Evolutionary conservation across 2,329 filamentous ascomycete species (phyloP).

Genomic region (Rutstroemia sydowiana): DNA sequence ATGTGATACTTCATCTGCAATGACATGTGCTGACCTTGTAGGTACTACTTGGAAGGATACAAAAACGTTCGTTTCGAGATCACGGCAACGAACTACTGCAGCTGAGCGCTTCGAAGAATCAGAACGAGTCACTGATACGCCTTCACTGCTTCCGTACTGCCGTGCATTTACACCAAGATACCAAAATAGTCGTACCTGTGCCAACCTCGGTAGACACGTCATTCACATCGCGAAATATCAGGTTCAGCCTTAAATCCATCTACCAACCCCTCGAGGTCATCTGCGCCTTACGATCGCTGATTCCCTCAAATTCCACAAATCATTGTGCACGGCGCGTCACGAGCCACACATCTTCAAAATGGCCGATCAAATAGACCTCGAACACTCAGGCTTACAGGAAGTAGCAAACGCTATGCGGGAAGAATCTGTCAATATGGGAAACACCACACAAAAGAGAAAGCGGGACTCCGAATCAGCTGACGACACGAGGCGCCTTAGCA

Average conservation of each 20-base stretch:
- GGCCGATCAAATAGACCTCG: slow-evolving; percentile 30
- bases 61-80: slow-evolving; percentile 28
- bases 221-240: slow-evolving; percentile 22
- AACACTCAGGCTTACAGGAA: slow-evolving; percentile 31
- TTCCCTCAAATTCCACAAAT: slow-evolving; percentile 21
- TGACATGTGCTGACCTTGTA: slow-evolving; percentile 32
- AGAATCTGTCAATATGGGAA: slow-evolving; percentile 20
- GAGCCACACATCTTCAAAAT: slow-evolving; percentile 20
- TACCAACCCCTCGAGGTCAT: slow-evolving; percentile 29
- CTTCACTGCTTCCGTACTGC: slow-evolving; percentile 17
- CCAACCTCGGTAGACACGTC: slow-evolving; percentile 30
- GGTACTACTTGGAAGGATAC: slow-evolving; percentile 25
- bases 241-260: slow-evolving; percentile 27
- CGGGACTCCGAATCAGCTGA: slow-evolving; percentile 31
- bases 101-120: slow-evolving; percentile 27
- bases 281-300: slow-evolving; percentile 22
- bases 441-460: slow-evolving; percentile 30
- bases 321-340: slow-evolving; percentile 23
- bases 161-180: slow-evolving; percentile 15
- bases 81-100: slow-evolving; percentile 28
- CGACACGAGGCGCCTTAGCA: slow-evolving; percentile 27
- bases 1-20: slow-evolving; percentile 28
- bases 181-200: slow-evolving; percentile 25
- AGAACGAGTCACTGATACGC: slow-evolving; percentile 20
- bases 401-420: slow-evolving; percentile 32